Percentiles rank a stretch among this genome's conserved stretches.
Evolutionary conservation across 805 yeast genomes (phyloP).

Genomic region (Hanseniaspora mollemarum): DNA sequence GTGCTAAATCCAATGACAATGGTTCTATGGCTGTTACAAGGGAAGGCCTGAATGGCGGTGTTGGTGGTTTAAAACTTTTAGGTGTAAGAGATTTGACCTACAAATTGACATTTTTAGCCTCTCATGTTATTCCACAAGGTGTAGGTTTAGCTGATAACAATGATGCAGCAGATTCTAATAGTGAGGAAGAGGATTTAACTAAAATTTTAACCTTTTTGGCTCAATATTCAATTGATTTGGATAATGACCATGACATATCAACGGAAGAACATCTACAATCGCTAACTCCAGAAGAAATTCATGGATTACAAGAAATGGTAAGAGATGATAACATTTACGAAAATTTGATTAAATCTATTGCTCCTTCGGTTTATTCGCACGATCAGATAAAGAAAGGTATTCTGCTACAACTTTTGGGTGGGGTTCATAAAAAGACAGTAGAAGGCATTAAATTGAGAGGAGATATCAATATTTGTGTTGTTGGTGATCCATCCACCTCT

Average conservation of each 20-base stretch:
- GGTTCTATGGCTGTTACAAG: slow-evolving; percentile 28
- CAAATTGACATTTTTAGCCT: slow-evolving; percentile 79
- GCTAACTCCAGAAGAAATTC: slow-evolving; percentile 67
- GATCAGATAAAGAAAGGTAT: slow-evolving; percentile 86
- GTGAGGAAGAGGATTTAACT: slow-evolving; percentile 16
- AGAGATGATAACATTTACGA: slow-evolving; percentile 70
- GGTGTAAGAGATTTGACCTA: slow-evolving; percentile 93
- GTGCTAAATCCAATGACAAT: slow-evolving; percentile 54
- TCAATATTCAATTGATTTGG: slow-evolving; percentile 30
- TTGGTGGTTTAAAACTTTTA: slow-evolving; percentile 75
- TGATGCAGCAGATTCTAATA: background rate
- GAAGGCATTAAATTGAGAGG: slow-evolving; percentile 97
- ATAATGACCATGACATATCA: slow-evolving; percentile 39
- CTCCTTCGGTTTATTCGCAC: slow-evolving; percentile 93
- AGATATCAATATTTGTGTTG: slow-evolving; percentile 90
- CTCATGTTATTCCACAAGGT: slow-evolving; percentile 66
- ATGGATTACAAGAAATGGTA: slow-evolving; percentile 80
- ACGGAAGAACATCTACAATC: slow-evolving; percentile 72
- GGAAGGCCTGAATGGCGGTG: slow-evolving; percentile 72
- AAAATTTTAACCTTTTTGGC: slow-evolving; percentile 23
- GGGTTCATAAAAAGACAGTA: slow-evolving; percentile 82
- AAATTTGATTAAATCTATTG: slow-evolving; percentile 69
- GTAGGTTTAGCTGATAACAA: slow-evolving; percentile 21
- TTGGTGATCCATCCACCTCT: slow-evolving; percentile 98
- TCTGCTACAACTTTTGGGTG: slow-evolving; percentile 80